Conservation (phyloP, 805 yeast genomes). For the Metschnikowia lunata region DNA sequence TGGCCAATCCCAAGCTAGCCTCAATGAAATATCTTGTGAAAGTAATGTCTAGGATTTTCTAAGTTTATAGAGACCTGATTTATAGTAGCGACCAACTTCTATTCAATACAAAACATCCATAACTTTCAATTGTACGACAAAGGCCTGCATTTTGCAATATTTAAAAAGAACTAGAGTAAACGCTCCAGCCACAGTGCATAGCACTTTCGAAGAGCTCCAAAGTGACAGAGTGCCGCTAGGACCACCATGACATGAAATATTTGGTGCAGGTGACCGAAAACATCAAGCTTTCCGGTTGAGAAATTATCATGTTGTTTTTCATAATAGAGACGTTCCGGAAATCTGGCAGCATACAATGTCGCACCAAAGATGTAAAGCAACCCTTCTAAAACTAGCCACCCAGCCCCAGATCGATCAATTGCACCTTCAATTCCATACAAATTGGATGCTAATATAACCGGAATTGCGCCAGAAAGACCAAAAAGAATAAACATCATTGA, state of each 20-base stretch:
- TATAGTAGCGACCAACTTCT: too few relatives aligned
- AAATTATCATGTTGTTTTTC: not conserved
- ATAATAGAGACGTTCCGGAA: slow-evolving; percentile 63
- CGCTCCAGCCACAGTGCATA: slow-evolving; percentile 25
- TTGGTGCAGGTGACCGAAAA: slow-evolving; percentile 81
- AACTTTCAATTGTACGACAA: too few relatives aligned
- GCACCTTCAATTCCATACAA: slow-evolving; percentile 49
- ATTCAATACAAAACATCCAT: too few relatives aligned
- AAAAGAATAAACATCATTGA: slow-evolving; percentile 76
- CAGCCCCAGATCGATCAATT: slow-evolving; percentile 47
- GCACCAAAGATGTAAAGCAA: slow-evolving; percentile 77
- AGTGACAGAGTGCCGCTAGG: slow-evolving; percentile 70
- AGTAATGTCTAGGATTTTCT: too few relatives aligned
- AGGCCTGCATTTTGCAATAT: too few relatives aligned
- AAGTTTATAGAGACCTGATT: too few relatives aligned
- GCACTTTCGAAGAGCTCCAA: slow-evolving; percentile 45
- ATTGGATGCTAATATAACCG: slow-evolving; percentile 52
- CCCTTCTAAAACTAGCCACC: slow-evolving; percentile 68
- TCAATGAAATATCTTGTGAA: too few relatives aligned
- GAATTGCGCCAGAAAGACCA: slow-evolving; percentile 74
- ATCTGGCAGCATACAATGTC: slow-evolving; percentile 64
- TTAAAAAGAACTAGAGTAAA: too few relatives aligned
- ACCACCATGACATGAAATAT: slow-evolving; percentile 77
- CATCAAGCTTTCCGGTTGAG: slow-evolving; percentile 31
- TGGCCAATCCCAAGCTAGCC: too few relatives aligned